Base-by-base conservation (phyloP, 805 yeast genomes). In the Candida verbasci region DNA sequence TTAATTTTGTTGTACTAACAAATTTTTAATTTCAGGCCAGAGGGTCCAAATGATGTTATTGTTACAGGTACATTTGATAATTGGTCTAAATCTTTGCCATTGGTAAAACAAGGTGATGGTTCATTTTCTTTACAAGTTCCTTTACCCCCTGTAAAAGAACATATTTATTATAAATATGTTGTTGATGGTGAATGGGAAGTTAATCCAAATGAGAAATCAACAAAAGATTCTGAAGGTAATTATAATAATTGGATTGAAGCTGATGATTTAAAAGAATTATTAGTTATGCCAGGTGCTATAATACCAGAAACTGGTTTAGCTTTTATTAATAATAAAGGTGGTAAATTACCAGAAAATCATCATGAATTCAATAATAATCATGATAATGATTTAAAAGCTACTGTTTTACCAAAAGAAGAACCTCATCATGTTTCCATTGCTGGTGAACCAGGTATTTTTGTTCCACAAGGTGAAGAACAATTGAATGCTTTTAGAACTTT, bases 361-460 rank as follows among this genome's bases (percentile, higher is more conserved):
- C 23, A n/a, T n/a, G n/a, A n/a, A n/a, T n/a, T n/a, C n/a, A n/a
- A n/a, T n/a, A n/a, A n/a, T n/a, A n/a, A 33, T 25, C 27, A 20
- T 24, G 48, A 32, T 18, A 9, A 30, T 4, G 48, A 42, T 17
- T 41, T 56, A 22, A 56, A 48, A 39, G 49, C 71, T 36, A 63
- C 70, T 21, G 72, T 63, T 21, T 41, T 64, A 52, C 70, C 72
- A 14, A 37, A 48, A 9, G 39, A 49, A 22, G 68, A 58, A 40
- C 55, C 50, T 14, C 35, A 51, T 26, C 67, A 60, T 36, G 61
- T 63, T 40, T 56, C 70, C 7, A 48, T 72, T 38, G 45, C 67
- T 24, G 84, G 86, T 34, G 89, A 83, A 51, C 87, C 93, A 20
- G 95, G 95, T 31, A 70, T 84, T 42, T 73, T 66, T 25, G 55